Base-by-base conservation (phyloP, 768 basidiomycete genomes). In the Astraeus odoratus region DNA sequence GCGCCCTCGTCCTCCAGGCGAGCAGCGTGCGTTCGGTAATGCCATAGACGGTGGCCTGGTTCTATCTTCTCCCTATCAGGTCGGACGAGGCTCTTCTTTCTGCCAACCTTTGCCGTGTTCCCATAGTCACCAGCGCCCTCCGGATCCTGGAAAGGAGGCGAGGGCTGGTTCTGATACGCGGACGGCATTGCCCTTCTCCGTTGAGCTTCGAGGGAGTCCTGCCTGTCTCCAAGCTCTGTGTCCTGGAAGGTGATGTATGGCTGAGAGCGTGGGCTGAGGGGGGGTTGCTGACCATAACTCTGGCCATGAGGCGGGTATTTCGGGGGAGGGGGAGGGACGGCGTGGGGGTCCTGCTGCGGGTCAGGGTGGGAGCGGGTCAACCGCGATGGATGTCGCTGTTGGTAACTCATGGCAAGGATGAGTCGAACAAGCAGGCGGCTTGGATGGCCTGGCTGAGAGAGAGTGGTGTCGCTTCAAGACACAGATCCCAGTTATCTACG, bases 61-160 rank as follows among this genome's bases (percentile, higher is more conserved):
- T 97, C 93, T 54, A 97, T 89, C 73, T 94, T 91, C 71, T 96
- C 94, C 46, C 95, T 73, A 65, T 99, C 95, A 4, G 95, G 95
- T 45, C 76, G 72, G 43, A 97, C 88, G 15, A 99, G 75, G 60
- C 84, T 88, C 74, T 93, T 94, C 75, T 96, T 97, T 60, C 96
- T 70, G 47, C 72, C 67, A 6, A 89, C 76, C 47, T 72, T 70
- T 13, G 70, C 65, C 3, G 73, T 70, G 53, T 79, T 78, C 31
- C 65, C 65, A 35, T 65, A 57, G 4, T 66, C 58, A n/a, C 48
- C 55, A 1, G n/a, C n/a, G n/a, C 56, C 46, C 46, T 67, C 60
- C 45, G 61, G 43, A 50, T 70, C 61, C 42, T 64, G 52, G 24
- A 48, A 56, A 50, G 59, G 58, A 57, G 75, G 61, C 70, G 65